Conservation (phyloP, 164 flowering plant species). For the Vitis riparia region DNA sequence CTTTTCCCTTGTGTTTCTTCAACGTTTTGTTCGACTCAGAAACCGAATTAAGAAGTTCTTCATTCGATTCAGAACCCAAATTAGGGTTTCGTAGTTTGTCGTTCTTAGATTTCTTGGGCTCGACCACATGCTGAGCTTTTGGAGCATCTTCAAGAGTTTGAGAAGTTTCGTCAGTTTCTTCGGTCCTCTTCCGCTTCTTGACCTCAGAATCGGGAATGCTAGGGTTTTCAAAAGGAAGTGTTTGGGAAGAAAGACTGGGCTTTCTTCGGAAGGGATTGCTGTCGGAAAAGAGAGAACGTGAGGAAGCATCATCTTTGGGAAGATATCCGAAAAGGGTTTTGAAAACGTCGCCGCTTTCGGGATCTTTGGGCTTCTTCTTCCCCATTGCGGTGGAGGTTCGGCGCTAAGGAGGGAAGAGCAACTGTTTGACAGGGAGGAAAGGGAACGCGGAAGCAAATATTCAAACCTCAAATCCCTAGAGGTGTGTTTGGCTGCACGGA, state of each 20-base stretch:
- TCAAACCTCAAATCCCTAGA: background rate
- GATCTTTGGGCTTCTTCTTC: constrained; percentile 27
- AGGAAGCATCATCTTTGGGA: constrained; percentile 18
- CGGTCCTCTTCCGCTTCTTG: constrained; percentile 23
- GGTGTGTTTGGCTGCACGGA: background rate
- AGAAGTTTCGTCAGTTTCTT: constrained; percentile 2
- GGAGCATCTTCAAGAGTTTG: background rate
- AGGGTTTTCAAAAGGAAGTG: background rate
- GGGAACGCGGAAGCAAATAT: too few species aligned
- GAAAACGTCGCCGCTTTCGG: constrained; percentile 38
- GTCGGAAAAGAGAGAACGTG: constrained; percentile 49
- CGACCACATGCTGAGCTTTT: constrained; percentile 6
- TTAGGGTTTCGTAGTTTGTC: constrained; percentile 11
- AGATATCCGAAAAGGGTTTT: constrained; percentile 54
- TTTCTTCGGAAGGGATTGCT: constrained; percentile 61
- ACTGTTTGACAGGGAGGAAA: too few species aligned
- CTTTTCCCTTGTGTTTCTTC: constrained; percentile 4
- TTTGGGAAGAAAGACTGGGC: constrained; percentile 10
- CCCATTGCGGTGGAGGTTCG: constrained; percentile 11
- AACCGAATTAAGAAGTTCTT: constrained; percentile 2
- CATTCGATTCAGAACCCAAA: constrained; percentile 1
- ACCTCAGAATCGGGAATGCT: constrained; percentile 3
- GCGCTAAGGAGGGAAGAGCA: too few species aligned
- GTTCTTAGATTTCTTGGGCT: constrained; percentile 28
- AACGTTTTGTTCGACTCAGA: background rate